A percentile compares a stretch with the other conserved stretches of the same genome.
Evolutionary conservation across 1,284 basidiomycete species (phyloP).

Genomic region (Melampsora larici-populina): DNA sequence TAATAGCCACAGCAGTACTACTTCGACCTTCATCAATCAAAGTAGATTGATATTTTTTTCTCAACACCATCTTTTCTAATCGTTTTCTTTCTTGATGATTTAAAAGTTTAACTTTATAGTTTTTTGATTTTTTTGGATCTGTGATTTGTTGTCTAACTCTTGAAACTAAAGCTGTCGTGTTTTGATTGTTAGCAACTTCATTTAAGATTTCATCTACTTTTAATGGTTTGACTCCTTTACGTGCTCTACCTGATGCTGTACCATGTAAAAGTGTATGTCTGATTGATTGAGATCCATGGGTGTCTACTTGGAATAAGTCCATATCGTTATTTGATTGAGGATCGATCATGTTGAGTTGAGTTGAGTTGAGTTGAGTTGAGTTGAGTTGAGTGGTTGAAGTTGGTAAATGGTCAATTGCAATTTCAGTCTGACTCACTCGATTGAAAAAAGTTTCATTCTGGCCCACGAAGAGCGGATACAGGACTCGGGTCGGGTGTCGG

Average conservation of each 20-base stretch:
- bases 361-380: too few species aligned
- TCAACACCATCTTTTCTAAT: constrained; percentile 31
- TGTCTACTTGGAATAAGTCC: constrained; percentile 33
- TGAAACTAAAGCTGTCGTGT: not conserved
- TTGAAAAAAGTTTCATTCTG: too few species aligned
- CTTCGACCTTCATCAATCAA: constrained; percentile 34
- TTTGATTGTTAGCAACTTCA: not conserved
- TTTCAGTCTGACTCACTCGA: too few species aligned
- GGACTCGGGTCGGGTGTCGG: too few species aligned
- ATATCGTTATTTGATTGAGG: too few species aligned
- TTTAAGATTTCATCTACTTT: constrained; percentile 31
- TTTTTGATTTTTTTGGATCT: constrained; percentile 8
- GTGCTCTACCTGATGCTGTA: constrained; percentile 3
- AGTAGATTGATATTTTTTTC: constrained; percentile 4
- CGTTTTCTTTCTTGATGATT: constrained; percentile 16
- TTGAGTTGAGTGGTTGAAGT: too few species aligned
- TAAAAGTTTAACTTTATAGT: not conserved
- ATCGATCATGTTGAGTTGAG: too few species aligned
- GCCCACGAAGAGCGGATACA: too few species aligned
- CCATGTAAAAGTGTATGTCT: constrained; percentile 33
- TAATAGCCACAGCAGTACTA: constrained; percentile 24
- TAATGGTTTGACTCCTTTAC: constrained; percentile 30
- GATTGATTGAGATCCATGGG: constrained; percentile 26
- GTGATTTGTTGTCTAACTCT: constrained; percentile 3
- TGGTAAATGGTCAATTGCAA: too few species aligned